Evolutionary conservation across 2,329 filamentous ascomycete genomes (phyloP), one percentile per base, ranked within the genome.

Genomic region (Nigrospora oryzae): DNA sequence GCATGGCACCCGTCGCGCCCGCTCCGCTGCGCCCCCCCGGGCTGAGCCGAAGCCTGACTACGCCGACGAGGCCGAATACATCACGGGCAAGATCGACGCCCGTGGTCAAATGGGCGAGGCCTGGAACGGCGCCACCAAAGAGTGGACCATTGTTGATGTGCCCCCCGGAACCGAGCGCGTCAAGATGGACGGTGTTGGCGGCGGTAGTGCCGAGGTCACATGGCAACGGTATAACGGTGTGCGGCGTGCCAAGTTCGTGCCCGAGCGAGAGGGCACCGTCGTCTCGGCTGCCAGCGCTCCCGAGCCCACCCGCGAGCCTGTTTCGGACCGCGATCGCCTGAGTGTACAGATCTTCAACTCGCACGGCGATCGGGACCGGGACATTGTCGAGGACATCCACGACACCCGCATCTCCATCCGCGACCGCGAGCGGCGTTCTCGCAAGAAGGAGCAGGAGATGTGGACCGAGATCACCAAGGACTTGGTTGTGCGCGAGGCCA

Each of bases 381-480:
- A 42, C 17, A 15, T 36, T 11, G 67, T 80, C 30, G 75, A 79
- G 41, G 75, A 77, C 53, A 69, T 73, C 19, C 71, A 69, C 15
- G 79, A 83, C 49, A 68, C 68, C 51, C 70, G 63, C 51, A 68
- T 69, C 51, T 53, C 57, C 17, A 63, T 66, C 45, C 66, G 64
- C 57, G 49, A 63, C 49, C 41, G 61, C 52, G 46, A 65, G 56
- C 44, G 55, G 4, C 41, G 41, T 14, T 57, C 65, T 14, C 61
- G 62, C 13, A 63, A 70, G 17, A 73, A 72, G 42, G 67, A 75
- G 31, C 75, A 77, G 45, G 80, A 84, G 48, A 86, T 95, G 70
- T 97, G 91, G 91, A 98, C 93, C 0, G 93, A 97, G 66, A 89
- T 98, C 55, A 95, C 91, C 38, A 95, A 95, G 67, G 90, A 95